Conservation (phyloP, 805 yeast genomes). For the Yamadazyma olivae region DNA sequence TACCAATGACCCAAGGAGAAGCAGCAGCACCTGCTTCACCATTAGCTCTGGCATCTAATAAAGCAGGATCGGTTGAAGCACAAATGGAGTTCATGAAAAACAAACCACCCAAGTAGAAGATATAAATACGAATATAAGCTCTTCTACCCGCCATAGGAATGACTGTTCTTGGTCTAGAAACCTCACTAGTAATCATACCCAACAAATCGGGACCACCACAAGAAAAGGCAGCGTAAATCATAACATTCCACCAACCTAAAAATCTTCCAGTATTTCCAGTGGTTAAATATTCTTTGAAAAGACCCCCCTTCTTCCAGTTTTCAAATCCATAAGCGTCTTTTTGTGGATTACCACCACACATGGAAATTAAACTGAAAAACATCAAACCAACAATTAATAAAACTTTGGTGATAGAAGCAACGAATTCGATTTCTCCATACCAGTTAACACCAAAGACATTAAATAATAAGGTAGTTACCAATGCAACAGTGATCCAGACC, state of each 20-base stretch:
- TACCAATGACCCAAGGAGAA: conserved; percentile 38
- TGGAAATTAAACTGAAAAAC: conserved; percentile 28
- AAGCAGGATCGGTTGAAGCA: conserved; percentile 30
- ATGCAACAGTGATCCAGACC: conserved; percentile 26
- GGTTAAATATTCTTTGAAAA: conserved; percentile 24
- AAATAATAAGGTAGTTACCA: conserved; percentile 25
- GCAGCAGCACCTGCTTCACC: conserved; percentile 38
- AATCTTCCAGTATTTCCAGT: conserved; percentile 30
- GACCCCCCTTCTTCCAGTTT: conserved; percentile 34
- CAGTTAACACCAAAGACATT: conserved; percentile 29
- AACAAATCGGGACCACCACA: conserved; percentile 37
- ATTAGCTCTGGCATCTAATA: conserved; percentile 19
- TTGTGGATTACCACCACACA: conserved; percentile 39
- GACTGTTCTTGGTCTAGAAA: conserved; percentile 37
- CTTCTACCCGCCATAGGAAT: conserved; percentile 33
- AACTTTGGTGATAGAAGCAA: conserved; percentile 31
- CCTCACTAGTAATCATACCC: conserved; percentile 38
- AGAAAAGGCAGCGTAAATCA: conserved; percentile 32
- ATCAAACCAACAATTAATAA: conserved; percentile 30
- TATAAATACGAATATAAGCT: conserved; percentile 30
- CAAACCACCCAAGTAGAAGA: conserved; percentile 37
- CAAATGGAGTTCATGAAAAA: conserved; percentile 34
- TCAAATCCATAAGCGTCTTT: conserved; percentile 31
- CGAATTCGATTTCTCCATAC: conserved; percentile 45
- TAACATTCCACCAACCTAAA: conserved; percentile 31